Conservation (phyloP, 805 yeast species). For the Teunomyces stri region DNA sequence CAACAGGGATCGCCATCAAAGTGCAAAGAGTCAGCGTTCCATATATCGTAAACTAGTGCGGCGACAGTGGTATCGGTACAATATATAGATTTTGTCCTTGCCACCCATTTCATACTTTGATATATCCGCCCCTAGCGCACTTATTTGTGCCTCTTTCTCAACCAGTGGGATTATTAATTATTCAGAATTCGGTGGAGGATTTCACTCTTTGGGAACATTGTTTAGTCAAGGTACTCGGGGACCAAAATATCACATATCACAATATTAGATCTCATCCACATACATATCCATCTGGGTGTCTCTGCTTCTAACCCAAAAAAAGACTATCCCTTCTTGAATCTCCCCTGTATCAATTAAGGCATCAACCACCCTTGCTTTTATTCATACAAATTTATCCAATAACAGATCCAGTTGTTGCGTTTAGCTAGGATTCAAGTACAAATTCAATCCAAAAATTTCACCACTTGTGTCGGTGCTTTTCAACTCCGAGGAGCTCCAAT, state of each 20-base stretch:
- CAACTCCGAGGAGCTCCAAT: not conserved
- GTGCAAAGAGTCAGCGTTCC: not conserved
- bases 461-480: not conserved
- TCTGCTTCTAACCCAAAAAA: not conserved
- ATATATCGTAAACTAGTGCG: not conserved
- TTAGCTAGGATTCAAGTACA: too few species aligned
- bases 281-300: not conserved
- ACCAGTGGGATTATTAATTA: not conserved
- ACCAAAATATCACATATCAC: not conserved
- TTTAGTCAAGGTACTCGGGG: not conserved
- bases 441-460: not conserved
- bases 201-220: not conserved
- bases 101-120: not conserved
- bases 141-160: not conserved
- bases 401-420: too few species aligned
- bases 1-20: slow-evolving; percentile 1
- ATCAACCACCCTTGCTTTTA: too few species aligned
- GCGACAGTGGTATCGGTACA: not conserved
- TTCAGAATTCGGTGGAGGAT: not conserved
- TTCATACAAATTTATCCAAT: too few species aligned
- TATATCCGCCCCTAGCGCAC: not conserved
- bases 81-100: not conserved
- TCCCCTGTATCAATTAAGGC: not conserved
- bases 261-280: not conserved
- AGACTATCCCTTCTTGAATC: not conserved